These are phyloP conservation scores for Nemania abortiva DNA, from an alignment of 2,329 filamentous ascomycete genomes.

Conservation along the genomic window DNA sequence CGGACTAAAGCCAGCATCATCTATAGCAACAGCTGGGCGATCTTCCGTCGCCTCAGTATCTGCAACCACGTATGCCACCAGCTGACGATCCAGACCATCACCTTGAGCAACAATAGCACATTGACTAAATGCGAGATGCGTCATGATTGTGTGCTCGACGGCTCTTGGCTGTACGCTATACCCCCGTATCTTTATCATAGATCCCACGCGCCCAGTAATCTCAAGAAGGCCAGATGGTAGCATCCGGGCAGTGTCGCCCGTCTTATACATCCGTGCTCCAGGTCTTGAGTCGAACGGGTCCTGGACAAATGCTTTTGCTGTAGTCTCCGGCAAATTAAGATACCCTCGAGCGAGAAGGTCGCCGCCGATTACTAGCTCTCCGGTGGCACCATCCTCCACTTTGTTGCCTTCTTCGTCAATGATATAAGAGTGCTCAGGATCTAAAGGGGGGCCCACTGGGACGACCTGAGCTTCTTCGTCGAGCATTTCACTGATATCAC, in stretches of 20 bases:
- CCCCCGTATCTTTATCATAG: constrained; percentile 84
- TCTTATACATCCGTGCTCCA: constrained; percentile 78
- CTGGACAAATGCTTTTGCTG: constrained; percentile 75
- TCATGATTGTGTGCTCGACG: constrained; percentile 78
- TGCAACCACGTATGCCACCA: constrained; percentile 81
- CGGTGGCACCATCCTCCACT: constrained; percentile 71
- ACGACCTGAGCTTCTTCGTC: constrained; percentile 74
- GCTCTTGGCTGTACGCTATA: constrained; percentile 83
- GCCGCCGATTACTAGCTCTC: constrained; percentile 83
- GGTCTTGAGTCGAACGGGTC: constrained; percentile 72
- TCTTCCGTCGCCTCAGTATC: constrained; percentile 70
- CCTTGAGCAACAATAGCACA: constrained; percentile 81
- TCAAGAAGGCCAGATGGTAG: constrained; percentile 76
- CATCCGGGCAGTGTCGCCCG: constrained; percentile 77
- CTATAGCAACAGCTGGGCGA: constrained; percentile 73
- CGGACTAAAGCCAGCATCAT: constrained; percentile 78
- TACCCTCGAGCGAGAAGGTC: constrained; percentile 79
- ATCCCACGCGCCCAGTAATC: constrained; percentile 80
- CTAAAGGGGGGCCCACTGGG: constrained; percentile 77
- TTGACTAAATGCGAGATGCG: constrained; percentile 75
- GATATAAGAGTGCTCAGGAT: constrained; percentile 77
- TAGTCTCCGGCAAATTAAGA: constrained; percentile 82
- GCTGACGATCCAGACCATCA: constrained; percentile 78
- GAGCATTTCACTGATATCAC: constrained; percentile 77
- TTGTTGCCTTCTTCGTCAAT: constrained; percentile 75